These are phyloP conservation scores for Yamadazyma friedrichii DNA, from an alignment of 1,139 yeast species.

Conservation along the genomic window DNA sequence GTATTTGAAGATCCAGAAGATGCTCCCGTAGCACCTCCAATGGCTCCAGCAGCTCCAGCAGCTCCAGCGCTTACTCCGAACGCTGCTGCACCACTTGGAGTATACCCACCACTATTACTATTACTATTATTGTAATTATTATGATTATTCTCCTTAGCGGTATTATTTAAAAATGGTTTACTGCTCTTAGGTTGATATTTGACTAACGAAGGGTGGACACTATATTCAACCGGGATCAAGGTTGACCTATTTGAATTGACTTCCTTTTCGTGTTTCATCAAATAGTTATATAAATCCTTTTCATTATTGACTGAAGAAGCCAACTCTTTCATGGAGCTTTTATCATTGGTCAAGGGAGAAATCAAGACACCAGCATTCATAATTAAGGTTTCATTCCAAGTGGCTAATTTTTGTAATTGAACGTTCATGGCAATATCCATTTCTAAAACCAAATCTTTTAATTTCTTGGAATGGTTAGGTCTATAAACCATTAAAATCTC, in stretches of 20 bases:
- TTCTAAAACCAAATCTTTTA: slow-evolving; percentile 78
- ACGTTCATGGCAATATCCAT: slow-evolving; percentile 86
- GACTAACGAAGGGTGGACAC: slow-evolving; percentile 69
- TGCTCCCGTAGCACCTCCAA: slow-evolving; percentile 19
- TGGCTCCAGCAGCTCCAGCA: slow-evolving; percentile 10
- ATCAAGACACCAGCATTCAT: slow-evolving; percentile 84
- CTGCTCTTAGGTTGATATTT: slow-evolving; percentile 25
- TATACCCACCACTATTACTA: background rate
- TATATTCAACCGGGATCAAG: slow-evolving; percentile 69
- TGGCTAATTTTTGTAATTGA: slow-evolving; percentile 85
- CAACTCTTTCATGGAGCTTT: slow-evolving; percentile 68
- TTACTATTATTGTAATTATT: background rate
- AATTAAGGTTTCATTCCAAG: slow-evolving; percentile 79
- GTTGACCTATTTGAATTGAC: slow-evolving; percentile 26
- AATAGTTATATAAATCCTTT: slow-evolving; percentile 70
- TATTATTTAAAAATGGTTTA: slow-evolving; percentile 41
- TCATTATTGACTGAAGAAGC: slow-evolving; percentile 83
- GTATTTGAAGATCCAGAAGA: background rate
- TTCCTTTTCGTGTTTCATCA: slow-evolving; percentile 47
- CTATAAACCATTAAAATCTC: slow-evolving; percentile 72
- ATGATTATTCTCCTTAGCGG: slow-evolving; percentile 3
- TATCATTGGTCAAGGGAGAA: slow-evolving; percentile 60
- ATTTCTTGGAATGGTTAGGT: slow-evolving; percentile 71
- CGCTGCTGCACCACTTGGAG: background rate
- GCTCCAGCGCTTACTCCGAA: background rate